Evolutionary conservation across 192 early-diverging fungal species (phyloP).

Genomic region (Backusella mclennaniae): DNA sequence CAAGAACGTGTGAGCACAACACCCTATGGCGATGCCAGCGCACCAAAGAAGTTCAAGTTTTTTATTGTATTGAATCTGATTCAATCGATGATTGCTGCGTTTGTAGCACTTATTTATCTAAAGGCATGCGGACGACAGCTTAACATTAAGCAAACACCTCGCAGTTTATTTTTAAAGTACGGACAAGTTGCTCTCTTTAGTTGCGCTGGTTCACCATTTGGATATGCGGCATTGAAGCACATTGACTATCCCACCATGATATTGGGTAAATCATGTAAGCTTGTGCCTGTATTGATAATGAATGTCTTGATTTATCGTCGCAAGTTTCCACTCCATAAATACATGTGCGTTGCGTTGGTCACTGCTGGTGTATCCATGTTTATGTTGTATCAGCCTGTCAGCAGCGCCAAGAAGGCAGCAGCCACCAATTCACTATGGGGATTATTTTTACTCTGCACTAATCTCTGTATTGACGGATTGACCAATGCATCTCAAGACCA

Average conservation of each 20-base stretch:
- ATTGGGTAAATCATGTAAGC: constrained; percentile 94
- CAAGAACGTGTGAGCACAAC: constrained; percentile 92
- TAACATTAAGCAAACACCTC: constrained; percentile 22
- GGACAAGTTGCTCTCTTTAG: constrained; percentile 73
- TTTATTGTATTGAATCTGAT: constrained; percentile 91
- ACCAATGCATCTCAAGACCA: constrained; percentile 97
- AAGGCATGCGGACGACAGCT: constrained; percentile 47
- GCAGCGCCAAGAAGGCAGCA: constrained; percentile 45
- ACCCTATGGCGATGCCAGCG: constrained; percentile 56
- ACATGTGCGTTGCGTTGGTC: constrained; percentile 82
- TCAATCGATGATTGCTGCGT: constrained; percentile 77
- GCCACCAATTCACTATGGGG: constrained; percentile 73
- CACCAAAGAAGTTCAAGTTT: constrained; percentile 67
- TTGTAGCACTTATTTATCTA: constrained; percentile 77
- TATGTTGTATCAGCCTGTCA: constrained; percentile 79
- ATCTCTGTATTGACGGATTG: constrained; percentile 90
- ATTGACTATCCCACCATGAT: constrained; percentile 99
- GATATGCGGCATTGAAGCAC: constrained; percentile 88
- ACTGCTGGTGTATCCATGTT: constrained; percentile 91
- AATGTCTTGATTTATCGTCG: constrained; percentile 88
- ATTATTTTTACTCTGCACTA: constrained; percentile 76
- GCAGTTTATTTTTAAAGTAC: constrained; percentile 57
- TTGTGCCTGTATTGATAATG: constrained; percentile 96
- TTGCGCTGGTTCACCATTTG: constrained; percentile 84
- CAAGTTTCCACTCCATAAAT: constrained; percentile 85